Base-by-base conservation (phyloP, 2,329 filamentous ascomycete species). In the Exophiala alcalophila region DNA sequence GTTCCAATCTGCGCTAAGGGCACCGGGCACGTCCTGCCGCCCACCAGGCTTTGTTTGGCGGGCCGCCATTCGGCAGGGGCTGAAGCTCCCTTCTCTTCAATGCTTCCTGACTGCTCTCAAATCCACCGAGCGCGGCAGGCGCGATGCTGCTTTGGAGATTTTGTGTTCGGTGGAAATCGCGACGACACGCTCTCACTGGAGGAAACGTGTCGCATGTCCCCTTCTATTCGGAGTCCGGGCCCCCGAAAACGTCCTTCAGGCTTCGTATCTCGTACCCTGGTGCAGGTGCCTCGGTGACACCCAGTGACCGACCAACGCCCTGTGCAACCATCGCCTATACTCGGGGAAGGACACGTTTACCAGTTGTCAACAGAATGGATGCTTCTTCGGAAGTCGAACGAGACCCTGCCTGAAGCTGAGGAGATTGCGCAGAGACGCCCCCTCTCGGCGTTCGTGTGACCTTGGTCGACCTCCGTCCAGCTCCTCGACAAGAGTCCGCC, bases 241-340 rank as follows among this genome's bases (percentile, higher is more conserved):
- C 15, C 27, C 40, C 37, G 37, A 32, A 25, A 16, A 43, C 34
- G 31, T 21, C 24, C n/a, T n/a, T n/a, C n/a, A n/a, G n/a, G 28
- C 21, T 26, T 44, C 45, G 45, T 49, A 49, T 49, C 34, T 49
- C 46, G 46, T 49, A 47, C 27, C 20, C n/a, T n/a, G n/a, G n/a
- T n/a, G n/a, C n/a, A n/a, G n/a, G n/a, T n/a, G n/a, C n/a, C n/a
- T n/a, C n/a, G n/a, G n/a, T n/a, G n/a, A n/a, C n/a, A 24, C 26
- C 35, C 20, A 30, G 41, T 33, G 41, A 24, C 18, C 38, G 34
- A 31, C 16, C 15, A 8, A 15, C 35, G 27, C 27, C 19, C 19
- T 34, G 19, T 23, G 30, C 20, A 38, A 19, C 18, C 19, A 23
- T 16, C 20, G 20, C 29, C 29, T n/a, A n/a, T n/a, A n/a, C n/a